A percentile compares a stretch with the other conserved stretches of the same genome.
Conservation (phyloP, 2,329 filamentous ascomycete species). For the Fusarium sp. region DNA sequence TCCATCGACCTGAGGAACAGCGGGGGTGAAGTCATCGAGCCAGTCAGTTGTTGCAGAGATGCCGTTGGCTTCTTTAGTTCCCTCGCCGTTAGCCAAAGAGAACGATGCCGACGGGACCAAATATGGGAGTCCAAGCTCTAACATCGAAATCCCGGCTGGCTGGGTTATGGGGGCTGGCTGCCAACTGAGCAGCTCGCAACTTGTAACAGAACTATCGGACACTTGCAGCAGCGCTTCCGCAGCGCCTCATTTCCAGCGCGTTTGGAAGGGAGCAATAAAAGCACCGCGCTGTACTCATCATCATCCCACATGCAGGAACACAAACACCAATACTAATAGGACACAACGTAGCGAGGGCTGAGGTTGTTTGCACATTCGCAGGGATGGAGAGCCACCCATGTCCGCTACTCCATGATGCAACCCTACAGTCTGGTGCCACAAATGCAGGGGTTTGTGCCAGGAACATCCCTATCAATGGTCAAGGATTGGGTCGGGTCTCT, state of each 20-base stretch:
- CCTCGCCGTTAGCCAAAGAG: slow-evolving; percentile 10
- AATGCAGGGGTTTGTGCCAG: slow-evolving; percentile 24
- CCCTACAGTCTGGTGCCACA: slow-evolving; percentile 28
- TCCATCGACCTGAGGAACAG: slow-evolving; percentile 25
- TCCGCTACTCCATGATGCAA: slow-evolving; percentile 29
- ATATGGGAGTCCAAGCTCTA: slow-evolving; percentile 20
- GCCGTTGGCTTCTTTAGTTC: slow-evolving; percentile 22
- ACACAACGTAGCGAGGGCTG: slow-evolving; percentile 19
- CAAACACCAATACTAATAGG: slow-evolving; percentile 25
- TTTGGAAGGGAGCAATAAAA: slow-evolving; percentile 15
- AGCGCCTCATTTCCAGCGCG: slow-evolving; percentile 17
- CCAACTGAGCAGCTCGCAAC: slow-evolving; percentile 9
- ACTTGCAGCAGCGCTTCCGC: slow-evolving; percentile 27
- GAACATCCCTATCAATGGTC: slow-evolving; percentile 17
- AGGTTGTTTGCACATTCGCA: slow-evolving; percentile 28
- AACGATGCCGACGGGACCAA: slow-evolving; percentile 17
- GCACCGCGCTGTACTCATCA: not conserved
- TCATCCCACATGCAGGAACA: slow-evolving; percentile 2
- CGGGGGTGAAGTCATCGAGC: slow-evolving; percentile 11
- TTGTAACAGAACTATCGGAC: slow-evolving; percentile 21
- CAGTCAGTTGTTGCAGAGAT: slow-evolving; percentile 28
- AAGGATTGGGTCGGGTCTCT: slow-evolving; percentile 15
- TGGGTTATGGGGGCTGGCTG: slow-evolving; percentile 12
- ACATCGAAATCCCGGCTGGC: slow-evolving; percentile 16
- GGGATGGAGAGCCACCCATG: slow-evolving; percentile 18